Evolutionary conservation across 495 filamentous ascomycete species (phyloP), one percentile per base, ranked within the genome.

Genomic region (Stereocaulon alpinum): DNA sequence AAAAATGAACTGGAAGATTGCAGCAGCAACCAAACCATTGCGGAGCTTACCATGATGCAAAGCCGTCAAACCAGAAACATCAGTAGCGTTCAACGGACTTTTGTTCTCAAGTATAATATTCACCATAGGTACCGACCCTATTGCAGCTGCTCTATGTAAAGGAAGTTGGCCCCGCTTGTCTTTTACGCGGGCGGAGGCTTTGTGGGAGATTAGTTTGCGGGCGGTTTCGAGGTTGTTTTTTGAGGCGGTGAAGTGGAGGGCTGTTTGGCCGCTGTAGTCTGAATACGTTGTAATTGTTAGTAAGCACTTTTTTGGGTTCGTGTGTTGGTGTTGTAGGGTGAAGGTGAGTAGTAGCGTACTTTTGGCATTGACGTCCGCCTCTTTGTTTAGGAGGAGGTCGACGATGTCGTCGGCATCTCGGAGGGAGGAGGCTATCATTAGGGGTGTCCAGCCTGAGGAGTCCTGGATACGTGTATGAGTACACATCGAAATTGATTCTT

Each of bases 31-130:
- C 32, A n/a, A n/a, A n/a, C n/a, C n/a, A n/a, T n/a, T n/a, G n/a
- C n/a, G n/a, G n/a, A n/a, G n/a, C n/a, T n/a, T n/a, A 67, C 65
- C 93, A 74, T 99, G 94, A 71, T 99, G 93, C 67, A 99, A 72
- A 15, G 91, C 83, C 40, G 94, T 97, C 59, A 87, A 77, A 1
- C 92, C 91, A 56, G 87, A 82, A 11, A 75, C 74, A 74, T 99
- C 93, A n/a, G 84, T 86, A 17, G 91, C 85, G 68, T 96, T 91
- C 9, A 97, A 66, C 1, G 94, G 90, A 61, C 87, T 92, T 56
- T 81, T 81, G 17, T 77, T 75, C 60, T 88, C 77, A 11, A 99
- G 71, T 30, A 98, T 73, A 40, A 91, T 65, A 62, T 87, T 86
- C 41, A 96, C 75, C 72, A 99, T 87, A 10, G 93, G 89, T 37